Conservation (phyloP, 2,329 filamentous ascomycete genomes). For the Myriosclerotinia duriaeana region DNA sequence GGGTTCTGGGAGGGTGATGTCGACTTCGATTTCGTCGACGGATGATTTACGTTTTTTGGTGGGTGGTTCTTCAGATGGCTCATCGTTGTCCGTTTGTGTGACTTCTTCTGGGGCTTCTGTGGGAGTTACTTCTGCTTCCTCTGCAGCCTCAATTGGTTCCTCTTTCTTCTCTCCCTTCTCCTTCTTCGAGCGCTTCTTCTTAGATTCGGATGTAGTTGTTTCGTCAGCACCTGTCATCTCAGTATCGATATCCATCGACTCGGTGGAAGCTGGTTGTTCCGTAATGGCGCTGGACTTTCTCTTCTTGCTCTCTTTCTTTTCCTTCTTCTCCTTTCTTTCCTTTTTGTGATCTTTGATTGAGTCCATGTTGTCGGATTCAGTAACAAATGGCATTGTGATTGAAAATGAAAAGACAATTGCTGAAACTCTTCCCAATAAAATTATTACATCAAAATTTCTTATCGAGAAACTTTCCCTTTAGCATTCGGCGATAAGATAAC, state of each 20-base stretch:
- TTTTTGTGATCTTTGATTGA: slow-evolving; percentile 5
- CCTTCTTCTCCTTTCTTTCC: slow-evolving; percentile 16
- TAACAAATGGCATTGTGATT: slow-evolving; percentile 17
- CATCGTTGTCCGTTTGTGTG: slow-evolving; percentile 18
- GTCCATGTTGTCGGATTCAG: slow-evolving; percentile 12
- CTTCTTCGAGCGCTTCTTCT: slow-evolving; percentile 28
- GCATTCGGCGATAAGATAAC: slow-evolving; percentile 17
- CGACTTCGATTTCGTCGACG: slow-evolving; percentile 77
- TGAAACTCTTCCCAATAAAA: neutral
- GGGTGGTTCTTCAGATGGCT: slow-evolving; percentile 29
- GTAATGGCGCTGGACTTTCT: slow-evolving; percentile 28
- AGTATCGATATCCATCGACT: slow-evolving; percentile 17
- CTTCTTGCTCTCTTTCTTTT: slow-evolving; percentile 27
- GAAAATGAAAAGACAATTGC: slow-evolving; percentile 1
- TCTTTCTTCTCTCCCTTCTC: slow-evolving; percentile 13
- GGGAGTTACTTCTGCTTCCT: neutral
- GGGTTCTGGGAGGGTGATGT: slow-evolving; percentile 84
- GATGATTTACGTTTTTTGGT: slow-evolving; percentile 67
- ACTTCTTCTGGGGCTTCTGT: slow-evolving; percentile 2
- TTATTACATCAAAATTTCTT: slow-evolving; percentile 24
- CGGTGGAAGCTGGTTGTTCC: slow-evolving; percentile 8
- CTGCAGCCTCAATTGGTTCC: neutral
- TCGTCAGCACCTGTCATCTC: slow-evolving; percentile 7
- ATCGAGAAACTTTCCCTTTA: slow-evolving; percentile 22
- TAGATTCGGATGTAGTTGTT: slow-evolving; percentile 15